Percentiles rank a stretch among this genome's conserved stretches.
phyloP scores from a whole-genome alignment of 192 early-diverging fungal species.

The Backusella parvicylindrica region DNA sequence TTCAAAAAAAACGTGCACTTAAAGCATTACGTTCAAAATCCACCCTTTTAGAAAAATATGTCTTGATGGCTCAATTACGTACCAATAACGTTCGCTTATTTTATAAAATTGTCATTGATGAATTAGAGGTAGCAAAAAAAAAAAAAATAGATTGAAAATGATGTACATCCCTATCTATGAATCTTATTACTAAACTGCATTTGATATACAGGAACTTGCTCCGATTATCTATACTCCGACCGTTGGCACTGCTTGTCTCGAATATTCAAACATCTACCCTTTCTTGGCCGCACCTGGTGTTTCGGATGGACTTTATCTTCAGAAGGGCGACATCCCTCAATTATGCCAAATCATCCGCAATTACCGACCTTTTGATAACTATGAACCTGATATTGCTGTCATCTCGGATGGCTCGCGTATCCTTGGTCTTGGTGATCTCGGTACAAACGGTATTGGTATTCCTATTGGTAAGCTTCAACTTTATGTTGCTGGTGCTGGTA shows the following conservation, averaged over 20 bases:
- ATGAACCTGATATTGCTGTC: slow-evolving; percentile 81
- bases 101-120: slow-evolving; percentile 74
- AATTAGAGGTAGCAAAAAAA: slow-evolving; percentile 60
- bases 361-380: slow-evolving; percentile 54
- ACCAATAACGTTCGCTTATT: slow-evolving; percentile 81
- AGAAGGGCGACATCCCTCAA: slow-evolving; percentile 67
- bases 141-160: too few species aligned
- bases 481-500: slow-evolving; percentile 82
- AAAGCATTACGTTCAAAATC: slow-evolving; percentile 65
- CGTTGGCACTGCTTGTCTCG: slow-evolving; percentile 81
- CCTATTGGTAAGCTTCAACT: slow-evolving; percentile 94
- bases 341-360: slow-evolving; percentile 74
- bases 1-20: slow-evolving; percentile 75
- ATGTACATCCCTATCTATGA: too few species aligned
- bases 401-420: slow-evolving; percentile 95
- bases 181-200: background rate
- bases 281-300: slow-evolving; percentile 74
- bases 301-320: slow-evolving; percentile 85
- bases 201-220: slow-evolving; percentile 56
- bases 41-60: slow-evolving; percentile 79
- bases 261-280: slow-evolving; percentile 87
- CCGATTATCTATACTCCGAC: slow-evolving; percentile 84
- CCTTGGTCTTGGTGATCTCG: slow-evolving; percentile 92
- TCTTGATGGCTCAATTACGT: slow-evolving; percentile 80
- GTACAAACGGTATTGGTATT: slow-evolving; percentile 95